Percentiles rank a stretch among this genome's conserved stretches.
Conservation (phyloP, 305 asterid genomes). For the Fraxinus nigra region DNA sequence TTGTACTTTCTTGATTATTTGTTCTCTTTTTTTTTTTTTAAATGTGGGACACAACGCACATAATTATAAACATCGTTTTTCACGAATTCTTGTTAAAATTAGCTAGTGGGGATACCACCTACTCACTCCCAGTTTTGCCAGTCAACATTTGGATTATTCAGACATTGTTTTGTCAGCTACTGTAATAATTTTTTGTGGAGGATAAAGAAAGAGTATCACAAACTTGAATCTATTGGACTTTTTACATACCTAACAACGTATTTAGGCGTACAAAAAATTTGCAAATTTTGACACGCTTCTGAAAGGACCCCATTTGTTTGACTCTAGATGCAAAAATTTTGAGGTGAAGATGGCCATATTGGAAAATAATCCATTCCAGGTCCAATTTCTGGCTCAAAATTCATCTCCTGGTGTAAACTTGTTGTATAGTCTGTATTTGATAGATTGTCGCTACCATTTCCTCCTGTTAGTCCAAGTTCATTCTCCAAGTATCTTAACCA, state of each 20-base stretch:
- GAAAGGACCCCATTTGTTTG: not conserved
- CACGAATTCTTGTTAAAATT: not conserved
- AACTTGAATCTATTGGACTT: not conserved
- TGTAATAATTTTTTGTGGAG: not conserved
- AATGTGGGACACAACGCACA: constrained; percentile 4
- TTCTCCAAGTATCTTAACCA: constrained; percentile 54
- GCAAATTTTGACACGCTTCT: constrained; percentile 21
- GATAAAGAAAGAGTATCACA: not conserved
- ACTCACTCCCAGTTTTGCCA: not conserved
- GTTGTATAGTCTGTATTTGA: not conserved
- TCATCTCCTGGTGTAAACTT: constrained; percentile 14
- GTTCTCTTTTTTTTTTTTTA: not conserved
- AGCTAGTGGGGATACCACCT: constrained; percentile 8
- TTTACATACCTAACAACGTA: constrained; percentile 13
- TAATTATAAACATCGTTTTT: not conserved
- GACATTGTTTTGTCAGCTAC: not conserved
- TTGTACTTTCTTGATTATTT: not conserved
- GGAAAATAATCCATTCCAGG: constrained; percentile 32
- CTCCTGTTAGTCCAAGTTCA: constrained; percentile 46
- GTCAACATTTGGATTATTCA: not conserved
- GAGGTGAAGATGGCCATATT: constrained; percentile 42
- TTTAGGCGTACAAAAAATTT: not conserved
- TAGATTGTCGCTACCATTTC: constrained; percentile 17
- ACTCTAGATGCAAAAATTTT: constrained; percentile 29
- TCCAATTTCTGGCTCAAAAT: constrained; percentile 25